Conservation (phyloP, 192 early-diverging fungal genomes). For the Rhizophagus clarus region DNA sequence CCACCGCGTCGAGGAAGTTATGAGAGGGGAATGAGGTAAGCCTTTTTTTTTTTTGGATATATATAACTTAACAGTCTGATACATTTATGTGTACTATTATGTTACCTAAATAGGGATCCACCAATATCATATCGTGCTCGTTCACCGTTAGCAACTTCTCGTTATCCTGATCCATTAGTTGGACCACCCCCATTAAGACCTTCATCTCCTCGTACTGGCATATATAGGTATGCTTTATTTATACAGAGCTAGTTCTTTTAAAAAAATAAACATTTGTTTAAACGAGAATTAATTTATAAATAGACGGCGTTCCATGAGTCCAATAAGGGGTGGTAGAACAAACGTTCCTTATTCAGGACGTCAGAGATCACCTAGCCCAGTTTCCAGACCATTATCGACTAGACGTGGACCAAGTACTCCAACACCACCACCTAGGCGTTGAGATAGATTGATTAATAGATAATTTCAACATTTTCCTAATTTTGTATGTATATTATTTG, state of each 20-base stretch:
- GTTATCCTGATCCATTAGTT: slow-evolving; percentile 18
- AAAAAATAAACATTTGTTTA: no score
- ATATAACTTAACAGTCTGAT: neutral
- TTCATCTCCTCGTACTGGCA: neutral
- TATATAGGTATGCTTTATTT: neutral
- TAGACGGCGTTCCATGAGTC: slow-evolving; percentile 27
- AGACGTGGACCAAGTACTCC: slow-evolving; percentile 26
- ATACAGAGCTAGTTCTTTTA: no score
- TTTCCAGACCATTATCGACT: neutral
- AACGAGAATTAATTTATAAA: neutral
- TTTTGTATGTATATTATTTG: neutral
- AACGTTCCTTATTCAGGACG: slow-evolving; percentile 14
- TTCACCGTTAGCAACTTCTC: slow-evolving; percentile 9
- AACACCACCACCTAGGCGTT: neutral
- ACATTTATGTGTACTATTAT: neutral
- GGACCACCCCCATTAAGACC: slow-evolving; percentile 17
- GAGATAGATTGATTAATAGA: neutral
- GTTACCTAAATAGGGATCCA: neutral
- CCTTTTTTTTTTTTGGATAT: neutral
- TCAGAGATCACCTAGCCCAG: slow-evolving; percentile 23
- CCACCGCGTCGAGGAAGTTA: slow-evolving; percentile 28
- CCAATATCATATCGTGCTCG: slow-evolving; percentile 22
- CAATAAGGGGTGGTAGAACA: slow-evolving; percentile 6
- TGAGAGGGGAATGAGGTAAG: slow-evolving; percentile 25
- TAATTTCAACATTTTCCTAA: neutral